Evolutionary conservation across 73 alveolate genomes (phyloP).

Genomic region (Diophrys appendiculata): DNA sequence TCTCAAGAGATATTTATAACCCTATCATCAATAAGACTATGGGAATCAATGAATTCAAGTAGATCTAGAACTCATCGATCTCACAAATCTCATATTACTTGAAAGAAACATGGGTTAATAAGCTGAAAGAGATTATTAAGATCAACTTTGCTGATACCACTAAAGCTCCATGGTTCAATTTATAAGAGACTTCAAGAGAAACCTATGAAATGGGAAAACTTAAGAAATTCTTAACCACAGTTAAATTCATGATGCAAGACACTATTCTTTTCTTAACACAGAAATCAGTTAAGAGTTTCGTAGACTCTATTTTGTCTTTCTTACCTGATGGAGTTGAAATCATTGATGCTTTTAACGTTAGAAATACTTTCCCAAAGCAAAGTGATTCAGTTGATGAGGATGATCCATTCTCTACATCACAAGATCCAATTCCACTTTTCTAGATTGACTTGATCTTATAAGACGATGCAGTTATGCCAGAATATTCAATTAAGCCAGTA

Average conservation of each 20-base stretch:
- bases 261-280: conserved; percentile 84
- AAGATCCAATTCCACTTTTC: conserved; percentile 64
- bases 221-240: conserved; percentile 87
- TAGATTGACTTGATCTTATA: conserved; percentile 49
- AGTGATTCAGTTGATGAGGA: conserved; percentile 61
- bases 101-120: conserved; percentile 70
- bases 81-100: conserved; percentile 44
- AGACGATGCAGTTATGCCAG: conserved; percentile 31
- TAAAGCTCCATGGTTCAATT: conserved; percentile 85
- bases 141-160: conserved; percentile 66
- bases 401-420: conserved; percentile 22
- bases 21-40: conserved; percentile 61
- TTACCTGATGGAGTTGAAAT: conserved; percentile 74
- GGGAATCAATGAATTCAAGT: conserved; percentile 69
- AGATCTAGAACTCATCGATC: conserved; percentile 63
- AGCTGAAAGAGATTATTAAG: conserved; percentile 66
- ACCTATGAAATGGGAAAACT: conserved; percentile 86
- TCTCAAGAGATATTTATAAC: conserved; percentile 49
- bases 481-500: conserved; percentile 66
- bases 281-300: conserved; percentile 89
- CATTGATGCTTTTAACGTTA: conserved; percentile 68
- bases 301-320: conserved; percentile 81
- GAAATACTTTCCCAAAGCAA: conserved; percentile 54
- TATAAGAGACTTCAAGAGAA: conserved; percentile 88
- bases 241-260: conserved; percentile 94